Conservation (phyloP, 805 yeast species). For the Wickerhamomyces subpelliculosus region DNA sequence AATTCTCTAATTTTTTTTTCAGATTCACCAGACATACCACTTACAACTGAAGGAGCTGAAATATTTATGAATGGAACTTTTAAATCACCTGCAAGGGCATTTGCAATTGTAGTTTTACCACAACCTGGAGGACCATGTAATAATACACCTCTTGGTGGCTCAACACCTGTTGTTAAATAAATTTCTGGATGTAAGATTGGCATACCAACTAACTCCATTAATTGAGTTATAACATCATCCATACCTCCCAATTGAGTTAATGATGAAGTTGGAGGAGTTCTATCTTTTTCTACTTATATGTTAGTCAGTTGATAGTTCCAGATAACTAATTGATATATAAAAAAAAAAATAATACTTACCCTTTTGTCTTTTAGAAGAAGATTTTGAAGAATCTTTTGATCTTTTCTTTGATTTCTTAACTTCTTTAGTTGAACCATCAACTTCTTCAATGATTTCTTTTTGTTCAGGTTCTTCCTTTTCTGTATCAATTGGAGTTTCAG, state of each 20-base stretch:
- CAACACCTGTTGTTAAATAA: slow-evolving; percentile 79
- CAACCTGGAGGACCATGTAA: slow-evolving; percentile 99
- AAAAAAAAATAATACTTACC: slow-evolving; percentile 15
- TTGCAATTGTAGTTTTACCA: slow-evolving; percentile 95
- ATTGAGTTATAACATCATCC: slow-evolving; percentile 74
- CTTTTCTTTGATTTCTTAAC: slow-evolving; percentile 42
- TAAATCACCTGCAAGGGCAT: slow-evolving; percentile 91
- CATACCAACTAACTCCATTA: slow-evolving; percentile 85
- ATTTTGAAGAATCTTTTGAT: slow-evolving; percentile 33
- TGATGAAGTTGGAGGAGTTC: slow-evolving; percentile 63
- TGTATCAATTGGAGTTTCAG: slow-evolving; percentile 3
- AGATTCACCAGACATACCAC: slow-evolving; percentile 99
- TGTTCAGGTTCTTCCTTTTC: slow-evolving; percentile 5
- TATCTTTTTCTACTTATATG: slow-evolving; percentile 37
- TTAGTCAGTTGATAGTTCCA: slow-evolving; percentile 18
- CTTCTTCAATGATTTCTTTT: slow-evolving; percentile 9
- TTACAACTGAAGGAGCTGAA: slow-evolving; percentile 93
- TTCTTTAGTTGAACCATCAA: slow-evolving; percentile 12
- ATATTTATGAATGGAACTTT: slow-evolving; percentile 88
- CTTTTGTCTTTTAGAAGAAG: slow-evolving; percentile 35
- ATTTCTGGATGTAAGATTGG: slow-evolving; percentile 94
- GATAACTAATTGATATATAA: slow-evolving; percentile 13
- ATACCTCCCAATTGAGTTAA: slow-evolving; percentile 84
- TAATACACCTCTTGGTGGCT: slow-evolving; percentile 89
- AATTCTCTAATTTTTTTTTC: slow-evolving; percentile 91